Percentiles rank a stretch among this genome's conserved stretches.
These are phyloP conservation scores for Diplotaxis tenuifolia DNA, from an alignment of 345 rosid genomes.

Conservation along the genomic window DNA sequence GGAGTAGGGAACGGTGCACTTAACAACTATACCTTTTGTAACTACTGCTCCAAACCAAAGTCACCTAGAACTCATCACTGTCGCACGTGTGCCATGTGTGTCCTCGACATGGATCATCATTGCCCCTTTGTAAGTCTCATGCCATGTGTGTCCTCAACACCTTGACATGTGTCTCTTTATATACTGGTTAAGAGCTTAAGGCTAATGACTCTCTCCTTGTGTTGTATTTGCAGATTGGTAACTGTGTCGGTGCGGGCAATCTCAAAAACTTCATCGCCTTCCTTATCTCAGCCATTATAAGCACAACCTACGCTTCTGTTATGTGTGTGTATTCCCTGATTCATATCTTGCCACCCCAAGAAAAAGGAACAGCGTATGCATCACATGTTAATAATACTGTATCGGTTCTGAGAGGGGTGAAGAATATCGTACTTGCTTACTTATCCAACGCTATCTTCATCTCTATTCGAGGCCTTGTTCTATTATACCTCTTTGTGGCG, in stretches of 20 bases:
- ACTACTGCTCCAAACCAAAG: constrained; percentile 72
- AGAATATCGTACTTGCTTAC: constrained; percentile 49
- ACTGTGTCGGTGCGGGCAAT: constrained; percentile 90
- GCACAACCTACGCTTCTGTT: constrained; percentile 46
- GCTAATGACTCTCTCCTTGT: constrained; percentile 6
- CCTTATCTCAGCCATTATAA: constrained; percentile 64
- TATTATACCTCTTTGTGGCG: constrained; percentile 69
- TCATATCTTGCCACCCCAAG: constrained; percentile 55
- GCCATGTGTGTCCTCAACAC: too few relatives aligned
- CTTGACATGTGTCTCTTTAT: background rate
- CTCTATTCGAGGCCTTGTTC: constrained; percentile 65
- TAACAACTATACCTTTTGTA: constrained; percentile 75
- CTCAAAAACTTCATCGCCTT: constrained; percentile 61
- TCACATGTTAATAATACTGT: constrained; percentile 27
- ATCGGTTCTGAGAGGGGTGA: constrained; percentile 41
- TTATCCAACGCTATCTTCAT: constrained; percentile 51
- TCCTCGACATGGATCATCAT: constrained; percentile 97
- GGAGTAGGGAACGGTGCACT: constrained; percentile 71
- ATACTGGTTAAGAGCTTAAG: background rate
- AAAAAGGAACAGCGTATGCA: constrained; percentile 24
- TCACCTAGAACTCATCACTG: constrained; percentile 93
- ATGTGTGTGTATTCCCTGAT: constrained; percentile 48
- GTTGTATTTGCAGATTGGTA: constrained; percentile 72
- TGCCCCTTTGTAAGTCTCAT: constrained; percentile 86
- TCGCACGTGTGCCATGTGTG: constrained; percentile 82